Percentiles rank a stretch among this genome's conserved stretches.
Evolutionary conservation across 148 eudicot genomes (phyloP).

Genomic region (Rhododendron vialii): DNA sequence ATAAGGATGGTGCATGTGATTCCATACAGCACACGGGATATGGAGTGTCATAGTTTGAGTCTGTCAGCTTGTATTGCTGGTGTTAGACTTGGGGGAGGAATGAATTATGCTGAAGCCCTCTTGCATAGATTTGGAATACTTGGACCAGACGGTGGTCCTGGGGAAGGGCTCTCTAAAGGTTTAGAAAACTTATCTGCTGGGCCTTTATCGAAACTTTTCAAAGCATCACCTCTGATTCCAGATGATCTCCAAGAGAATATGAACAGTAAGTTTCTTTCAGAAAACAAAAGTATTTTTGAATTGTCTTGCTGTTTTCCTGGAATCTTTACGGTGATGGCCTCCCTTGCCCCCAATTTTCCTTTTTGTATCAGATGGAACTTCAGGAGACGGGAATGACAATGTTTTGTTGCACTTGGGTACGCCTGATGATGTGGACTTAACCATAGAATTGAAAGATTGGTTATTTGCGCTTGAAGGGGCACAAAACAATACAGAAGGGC

Average conservation of each 20-base stretch:
- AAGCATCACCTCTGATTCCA: conserved; percentile 51
- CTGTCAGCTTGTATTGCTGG: conserved; percentile 84
- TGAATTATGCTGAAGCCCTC: conserved; percentile 78
- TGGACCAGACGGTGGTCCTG: conserved; percentile 92
- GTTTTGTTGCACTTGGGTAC: conserved; percentile 58
- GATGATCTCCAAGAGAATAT: conserved; percentile 43
- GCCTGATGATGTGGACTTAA: conserved; percentile 88
- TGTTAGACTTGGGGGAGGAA: conserved; percentile 90
- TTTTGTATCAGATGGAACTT: conserved; percentile 45
- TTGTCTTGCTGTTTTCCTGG: neutral
- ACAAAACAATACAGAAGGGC: conserved; percentile 43
- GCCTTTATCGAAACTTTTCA: conserved; percentile 76
- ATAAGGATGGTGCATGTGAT: conserved; percentile 62
- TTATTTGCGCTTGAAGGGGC: conserved; percentile 92
- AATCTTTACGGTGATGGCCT: neutral
- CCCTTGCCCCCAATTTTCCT: neutral
- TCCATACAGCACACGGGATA: conserved; percentile 64
- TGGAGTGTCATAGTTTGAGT: conserved; percentile 78
- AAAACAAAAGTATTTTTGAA: neutral
- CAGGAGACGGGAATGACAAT: conserved; percentile 37
- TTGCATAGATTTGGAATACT: conserved; percentile 85
- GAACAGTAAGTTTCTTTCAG: conserved; percentile 9
- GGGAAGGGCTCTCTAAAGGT: conserved; percentile 80
- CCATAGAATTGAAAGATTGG: conserved; percentile 78
- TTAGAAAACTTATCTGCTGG: conserved; percentile 63